Evolutionary conservation across 768 basidiomycete genomes (phyloP).

Genomic region (Phaeolepiota aurea): DNA sequence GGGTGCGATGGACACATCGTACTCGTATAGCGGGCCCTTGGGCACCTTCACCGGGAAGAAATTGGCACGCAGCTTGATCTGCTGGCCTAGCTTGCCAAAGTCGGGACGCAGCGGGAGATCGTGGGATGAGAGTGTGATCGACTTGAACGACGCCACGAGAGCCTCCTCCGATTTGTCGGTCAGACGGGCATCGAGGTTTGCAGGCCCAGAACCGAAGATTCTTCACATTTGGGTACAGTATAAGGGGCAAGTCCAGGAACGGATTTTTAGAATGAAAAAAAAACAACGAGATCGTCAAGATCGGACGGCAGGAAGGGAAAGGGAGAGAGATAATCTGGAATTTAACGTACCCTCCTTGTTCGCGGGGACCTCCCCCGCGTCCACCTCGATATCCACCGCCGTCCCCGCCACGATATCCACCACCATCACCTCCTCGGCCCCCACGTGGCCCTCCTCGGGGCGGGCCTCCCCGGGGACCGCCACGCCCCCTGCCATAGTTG

Average conservation of each 20-base stretch:
- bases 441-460: slow-evolving; percentile 13
- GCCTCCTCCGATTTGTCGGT: slow-evolving; percentile 29
- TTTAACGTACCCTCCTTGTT: slow-evolving; percentile 26
- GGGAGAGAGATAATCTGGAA: background rate
- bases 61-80: slow-evolving; percentile 52
- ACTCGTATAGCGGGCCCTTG: slow-evolving; percentile 47
- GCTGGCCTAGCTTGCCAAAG: slow-evolving; percentile 42
- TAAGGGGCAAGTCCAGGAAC: too few relatives aligned
- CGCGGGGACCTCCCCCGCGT: slow-evolving; percentile 24
- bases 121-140: slow-evolving; percentile 19
- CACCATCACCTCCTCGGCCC: slow-evolving; percentile 17
- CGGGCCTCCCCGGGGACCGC: slow-evolving; percentile 19
- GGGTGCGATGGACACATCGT: slow-evolving; percentile 49
- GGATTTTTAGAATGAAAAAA: too few relatives aligned
- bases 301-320: background rate
- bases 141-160: slow-evolving; percentile 28
- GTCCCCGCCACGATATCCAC: slow-evolving; percentile 23
- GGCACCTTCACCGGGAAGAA: slow-evolving; percentile 55
- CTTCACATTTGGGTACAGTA: too few relatives aligned
- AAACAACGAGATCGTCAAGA: slow-evolving; percentile 3
- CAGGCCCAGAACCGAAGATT: slow-evolving; percentile 30
- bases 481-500: slow-evolving; percentile 17
- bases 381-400: slow-evolving; percentile 19
- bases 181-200: slow-evolving; percentile 34
- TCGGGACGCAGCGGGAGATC: slow-evolving; percentile 52